These are phyloP conservation scores for Camellia granthamiana DNA, from an alignment of 148 eudicot species.

Conservation along the genomic window DNA sequence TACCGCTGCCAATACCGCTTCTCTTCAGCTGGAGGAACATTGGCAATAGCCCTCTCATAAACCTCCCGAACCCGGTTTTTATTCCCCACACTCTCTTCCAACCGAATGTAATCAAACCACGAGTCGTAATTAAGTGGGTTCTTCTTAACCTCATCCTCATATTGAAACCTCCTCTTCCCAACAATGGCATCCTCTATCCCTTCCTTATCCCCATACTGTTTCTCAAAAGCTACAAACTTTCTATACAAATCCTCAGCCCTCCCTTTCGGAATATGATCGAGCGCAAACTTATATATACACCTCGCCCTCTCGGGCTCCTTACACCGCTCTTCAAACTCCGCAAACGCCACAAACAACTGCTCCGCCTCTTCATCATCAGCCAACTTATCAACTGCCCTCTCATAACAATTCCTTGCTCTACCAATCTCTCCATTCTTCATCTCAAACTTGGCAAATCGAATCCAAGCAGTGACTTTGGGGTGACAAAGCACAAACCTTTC, in stretches of 20 bases:
- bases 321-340: slow-evolving; percentile 83
- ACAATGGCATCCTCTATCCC: slow-evolving; percentile 95
- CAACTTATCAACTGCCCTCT: slow-evolving; percentile 75
- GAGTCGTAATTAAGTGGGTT: slow-evolving; percentile 82
- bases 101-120: slow-evolving; percentile 84
- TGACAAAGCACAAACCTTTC: slow-evolving; percentile 73
- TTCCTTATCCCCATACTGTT: slow-evolving; percentile 81
- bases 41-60: slow-evolving; percentile 88
- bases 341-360: slow-evolving; percentile 76
- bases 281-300: slow-evolving; percentile 80
- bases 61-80: slow-evolving; percentile 66
- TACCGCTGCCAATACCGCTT: slow-evolving; percentile 95
- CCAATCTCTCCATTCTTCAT: slow-evolving; percentile 82
- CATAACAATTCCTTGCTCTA: slow-evolving; percentile 67
- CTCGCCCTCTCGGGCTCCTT: slow-evolving; percentile 84
- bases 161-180: slow-evolving; percentile 93
- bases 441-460: slow-evolving; percentile 81
- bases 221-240: slow-evolving; percentile 90
- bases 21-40: slow-evolving; percentile 83
- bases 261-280: slow-evolving; percentile 89
- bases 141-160: slow-evolving; percentile 79
- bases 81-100: slow-evolving; percentile 76
- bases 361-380: slow-evolving; percentile 90
- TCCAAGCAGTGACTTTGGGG: slow-evolving; percentile 74
- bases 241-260: slow-evolving; percentile 85